phyloP scores from a whole-genome alignment of 345 rosid species.

The Hypericum perforatum region DNA sequence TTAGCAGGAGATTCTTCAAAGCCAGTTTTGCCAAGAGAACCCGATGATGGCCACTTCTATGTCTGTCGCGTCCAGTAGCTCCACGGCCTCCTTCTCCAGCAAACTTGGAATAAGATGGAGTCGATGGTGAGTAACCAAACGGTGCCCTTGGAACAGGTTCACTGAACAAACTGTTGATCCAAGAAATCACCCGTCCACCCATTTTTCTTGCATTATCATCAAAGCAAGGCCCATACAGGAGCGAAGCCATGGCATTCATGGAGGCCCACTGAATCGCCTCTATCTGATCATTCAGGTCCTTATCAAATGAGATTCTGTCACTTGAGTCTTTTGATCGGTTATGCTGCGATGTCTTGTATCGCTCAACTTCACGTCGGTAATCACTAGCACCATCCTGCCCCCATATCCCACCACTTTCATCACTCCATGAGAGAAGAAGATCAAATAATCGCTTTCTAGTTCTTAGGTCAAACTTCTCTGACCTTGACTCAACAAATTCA shows the following conservation, averaged over 20 bases:
- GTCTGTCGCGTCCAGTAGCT: conserved; percentile 75
- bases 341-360: conserved; percentile 87
- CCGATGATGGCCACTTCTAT: conserved; percentile 79
- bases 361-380: conserved; percentile 95
- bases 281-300: conserved; percentile 78
- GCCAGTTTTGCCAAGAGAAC: conserved; percentile 90
- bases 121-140: conserved; percentile 93
- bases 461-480: conserved; percentile 87
- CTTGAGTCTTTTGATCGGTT: conserved; percentile 84
- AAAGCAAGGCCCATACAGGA: conserved; percentile 92
- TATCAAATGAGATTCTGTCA: conserved; percentile 89
- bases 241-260: conserved; percentile 94
- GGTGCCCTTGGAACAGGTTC: conserved; percentile 95
- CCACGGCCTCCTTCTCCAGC: conserved; percentile 81
- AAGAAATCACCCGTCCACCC: conserved; percentile 90
- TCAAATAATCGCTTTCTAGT: conserved; percentile 84
- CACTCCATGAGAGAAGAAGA: conserved; percentile 85
- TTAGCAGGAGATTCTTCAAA: conserved; percentile 87
- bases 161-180: conserved; percentile 94
- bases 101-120: conserved; percentile 86
- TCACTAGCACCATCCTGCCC: conserved; percentile 78
- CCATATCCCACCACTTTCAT: conserved; percentile 76
- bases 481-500: conserved; percentile 82
- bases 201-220: conserved; percentile 98
- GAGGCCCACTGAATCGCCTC: conserved; percentile 99